Conservation (phyloP, 768 basidiomycete species). For the Cystofilobasidium macerans region DNA sequence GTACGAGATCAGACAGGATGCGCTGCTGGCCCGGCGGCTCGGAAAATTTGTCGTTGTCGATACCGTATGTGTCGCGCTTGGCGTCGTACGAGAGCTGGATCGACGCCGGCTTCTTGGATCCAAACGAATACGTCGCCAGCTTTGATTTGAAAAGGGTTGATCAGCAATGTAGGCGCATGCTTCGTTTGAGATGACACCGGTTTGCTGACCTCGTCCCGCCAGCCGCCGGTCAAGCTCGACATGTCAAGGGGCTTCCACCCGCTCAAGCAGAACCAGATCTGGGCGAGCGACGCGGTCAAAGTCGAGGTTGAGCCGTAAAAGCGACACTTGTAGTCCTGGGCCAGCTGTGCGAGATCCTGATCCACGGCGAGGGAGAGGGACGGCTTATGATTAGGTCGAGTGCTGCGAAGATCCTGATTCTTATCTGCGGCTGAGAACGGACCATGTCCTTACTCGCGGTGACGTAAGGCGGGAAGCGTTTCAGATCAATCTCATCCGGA, state of each 20-base stretch:
- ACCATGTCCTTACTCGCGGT: conserved; percentile 68
- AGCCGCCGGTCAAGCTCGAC: neutral
- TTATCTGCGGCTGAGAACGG: conserved; percentile 29
- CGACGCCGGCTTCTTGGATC: conserved; percentile 56
- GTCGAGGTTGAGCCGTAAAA: conserved; percentile 88
- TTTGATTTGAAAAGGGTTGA: neutral
- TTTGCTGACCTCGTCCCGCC: neutral
- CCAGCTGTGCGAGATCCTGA: conserved; percentile 57
- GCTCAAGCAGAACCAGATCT: conserved; percentile 49
- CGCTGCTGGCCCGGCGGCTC: conserved; percentile 22
- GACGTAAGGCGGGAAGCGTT: conserved; percentile 59
- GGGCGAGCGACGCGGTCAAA: conserved; percentile 66
- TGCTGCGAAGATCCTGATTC: conserved; percentile 7
- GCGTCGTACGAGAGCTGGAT: conserved; percentile 52
- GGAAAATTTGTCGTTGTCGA: conserved; percentile 40
- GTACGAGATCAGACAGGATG: conserved; percentile 35
- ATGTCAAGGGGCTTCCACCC: neutral
- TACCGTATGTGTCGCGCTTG: conserved; percentile 34
- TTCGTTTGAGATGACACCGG: neutral
- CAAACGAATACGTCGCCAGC: neutral
- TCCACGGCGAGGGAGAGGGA: neutral
- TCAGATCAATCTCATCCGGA: conserved; percentile 74
- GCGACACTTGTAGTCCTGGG: conserved; percentile 47
- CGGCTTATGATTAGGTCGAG: neutral
- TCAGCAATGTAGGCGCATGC: neutral